phyloP scores from a whole-genome alignment of 805 yeast genomes.

The Kodamaea neixiangensis region DNA sequence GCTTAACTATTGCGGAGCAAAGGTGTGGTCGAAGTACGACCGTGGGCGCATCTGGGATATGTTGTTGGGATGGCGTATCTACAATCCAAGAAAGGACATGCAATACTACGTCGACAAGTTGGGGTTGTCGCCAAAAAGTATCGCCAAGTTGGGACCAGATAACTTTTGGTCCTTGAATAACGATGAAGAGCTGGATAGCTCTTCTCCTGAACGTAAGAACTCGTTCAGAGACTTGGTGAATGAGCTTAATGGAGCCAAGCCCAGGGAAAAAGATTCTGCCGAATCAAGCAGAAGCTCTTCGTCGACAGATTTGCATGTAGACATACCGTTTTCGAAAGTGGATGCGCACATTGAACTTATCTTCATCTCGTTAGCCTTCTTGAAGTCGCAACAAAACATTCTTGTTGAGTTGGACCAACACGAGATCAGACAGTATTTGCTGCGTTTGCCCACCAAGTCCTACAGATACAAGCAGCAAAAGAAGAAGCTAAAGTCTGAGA shows the following conservation, averaged over 20 bases:
- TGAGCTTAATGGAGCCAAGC: slow-evolving; percentile 21
- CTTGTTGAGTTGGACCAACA: slow-evolving; percentile 86
- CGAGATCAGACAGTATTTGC: slow-evolving; percentile 79
- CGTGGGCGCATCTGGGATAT: slow-evolving; percentile 91
- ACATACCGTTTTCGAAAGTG: slow-evolving; percentile 56
- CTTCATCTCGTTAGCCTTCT: slow-evolving; percentile 73
- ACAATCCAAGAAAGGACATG: slow-evolving; percentile 29
- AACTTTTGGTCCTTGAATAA: slow-evolving; percentile 55
- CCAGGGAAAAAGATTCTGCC: neutral
- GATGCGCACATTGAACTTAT: slow-evolving; percentile 77
- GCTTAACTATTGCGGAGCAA: slow-evolving; percentile 88
- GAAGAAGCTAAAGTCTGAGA: slow-evolving; percentile 16
- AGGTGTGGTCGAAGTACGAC: slow-evolving; percentile 77
- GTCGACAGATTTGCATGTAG: slow-evolving; percentile 4
- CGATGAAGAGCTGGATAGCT: slow-evolving; percentile 4
- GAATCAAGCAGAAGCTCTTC: slow-evolving; percentile 1
- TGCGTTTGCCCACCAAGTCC: slow-evolving; percentile 53
- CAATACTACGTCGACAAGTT: slow-evolving; percentile 35
- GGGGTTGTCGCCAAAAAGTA: slow-evolving; percentile 23
- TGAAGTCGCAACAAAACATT: slow-evolving; percentile 76
- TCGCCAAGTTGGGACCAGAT: slow-evolving; percentile 55
- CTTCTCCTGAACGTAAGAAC: slow-evolving; percentile 16
- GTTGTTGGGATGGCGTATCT: slow-evolving; percentile 71
- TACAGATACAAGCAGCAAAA: slow-evolving; percentile 38
- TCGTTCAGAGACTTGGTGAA: slow-evolving; percentile 35